Percentiles rank a stretch among this genome's conserved stretches.
Evolutionary conservation across 305 asterid species (phyloP).

Genomic region (Fraxinus sp.): DNA sequence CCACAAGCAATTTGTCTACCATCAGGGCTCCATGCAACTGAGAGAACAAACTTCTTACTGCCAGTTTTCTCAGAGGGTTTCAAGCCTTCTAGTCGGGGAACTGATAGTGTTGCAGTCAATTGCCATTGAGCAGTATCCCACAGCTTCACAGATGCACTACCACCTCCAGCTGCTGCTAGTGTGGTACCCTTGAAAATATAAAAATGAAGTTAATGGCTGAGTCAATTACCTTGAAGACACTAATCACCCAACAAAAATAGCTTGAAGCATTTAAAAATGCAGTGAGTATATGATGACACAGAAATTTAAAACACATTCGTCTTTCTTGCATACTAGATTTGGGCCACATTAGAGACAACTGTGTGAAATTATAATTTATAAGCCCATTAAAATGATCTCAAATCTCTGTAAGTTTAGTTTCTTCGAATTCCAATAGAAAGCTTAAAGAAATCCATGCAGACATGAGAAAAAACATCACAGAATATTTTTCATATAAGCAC

Average conservation of each 20-base stretch:
- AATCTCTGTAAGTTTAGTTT: background rate
- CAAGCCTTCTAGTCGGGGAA: slow-evolving; percentile 78
- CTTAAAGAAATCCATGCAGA: background rate
- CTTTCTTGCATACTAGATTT: background rate
- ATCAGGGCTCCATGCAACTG: slow-evolving; percentile 78
- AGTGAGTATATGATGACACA: background rate
- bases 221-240: background rate
- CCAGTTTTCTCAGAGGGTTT: slow-evolving; percentile 67
- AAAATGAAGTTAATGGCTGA: background rate
- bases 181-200: slow-evolving; percentile 61
- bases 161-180: slow-evolving; percentile 97
- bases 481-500: background rate
- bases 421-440: background rate
- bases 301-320: background rate
- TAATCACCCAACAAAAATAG: slow-evolving; percentile 31
- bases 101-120: slow-evolving; percentile 56
- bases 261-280: background rate
- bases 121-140: slow-evolving; percentile 94
- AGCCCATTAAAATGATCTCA: background rate
- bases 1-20: slow-evolving; percentile 85
- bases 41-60: slow-evolving; percentile 67
- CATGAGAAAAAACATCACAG: background rate
- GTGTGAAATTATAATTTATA: background rate
- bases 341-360: background rate
- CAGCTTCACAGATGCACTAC: slow-evolving; percentile 88